A percentile compares a stretch with the other conserved stretches of the same genome.
Evolutionary conservation across 2,329 filamentous ascomycete genomes (phyloP).

Genomic region (Zasmidium angulare): DNA sequence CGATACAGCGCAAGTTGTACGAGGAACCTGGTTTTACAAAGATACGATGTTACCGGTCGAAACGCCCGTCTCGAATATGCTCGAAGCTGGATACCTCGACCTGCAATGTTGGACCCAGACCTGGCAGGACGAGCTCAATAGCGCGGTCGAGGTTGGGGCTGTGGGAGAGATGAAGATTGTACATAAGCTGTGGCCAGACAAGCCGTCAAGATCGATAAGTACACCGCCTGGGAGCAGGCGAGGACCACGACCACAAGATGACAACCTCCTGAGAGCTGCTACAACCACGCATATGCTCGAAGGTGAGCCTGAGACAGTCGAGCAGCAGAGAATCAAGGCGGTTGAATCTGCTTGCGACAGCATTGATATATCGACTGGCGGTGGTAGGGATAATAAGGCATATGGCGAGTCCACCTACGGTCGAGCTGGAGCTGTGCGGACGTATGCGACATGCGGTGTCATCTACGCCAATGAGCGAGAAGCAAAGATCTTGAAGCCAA

Average conservation of each 20-base stretch:
- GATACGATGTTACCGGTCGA: conserved; percentile 92
- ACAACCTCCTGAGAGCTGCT: conserved; percentile 25
- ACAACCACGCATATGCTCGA: conserved; percentile 30
- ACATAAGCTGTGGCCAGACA: conserved; percentile 78
- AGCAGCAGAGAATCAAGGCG: conserved; percentile 44
- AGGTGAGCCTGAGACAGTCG: conserved; percentile 40
- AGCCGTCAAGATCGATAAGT: conserved; percentile 45
- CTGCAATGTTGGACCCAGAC: conserved; percentile 80
- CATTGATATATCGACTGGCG: conserved; percentile 49
- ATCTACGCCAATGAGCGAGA: conserved; percentile 77
- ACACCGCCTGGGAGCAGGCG: conserved; percentile 25
- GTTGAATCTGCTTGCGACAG: conserved; percentile 48
- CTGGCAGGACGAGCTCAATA: conserved; percentile 87
- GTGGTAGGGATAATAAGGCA: conserved; percentile 51
- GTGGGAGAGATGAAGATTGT: conserved; percentile 88
- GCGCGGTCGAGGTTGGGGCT: conserved; percentile 85
- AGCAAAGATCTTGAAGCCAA: conserved; percentile 85
- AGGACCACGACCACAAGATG: conserved; percentile 9
- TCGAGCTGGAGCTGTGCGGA: conserved; percentile 49
- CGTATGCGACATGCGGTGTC: conserved; percentile 75
- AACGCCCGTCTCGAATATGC: conserved; percentile 79
- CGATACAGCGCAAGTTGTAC: conserved; percentile 76
- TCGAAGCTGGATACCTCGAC: conserved; percentile 87
- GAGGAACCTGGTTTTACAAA: conserved; percentile 96
- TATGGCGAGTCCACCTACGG: conserved; percentile 43